Conservation (phyloP, 495 filamentous ascomycete genomes). For the Lasiosphaeris hirsuta region DNA sequence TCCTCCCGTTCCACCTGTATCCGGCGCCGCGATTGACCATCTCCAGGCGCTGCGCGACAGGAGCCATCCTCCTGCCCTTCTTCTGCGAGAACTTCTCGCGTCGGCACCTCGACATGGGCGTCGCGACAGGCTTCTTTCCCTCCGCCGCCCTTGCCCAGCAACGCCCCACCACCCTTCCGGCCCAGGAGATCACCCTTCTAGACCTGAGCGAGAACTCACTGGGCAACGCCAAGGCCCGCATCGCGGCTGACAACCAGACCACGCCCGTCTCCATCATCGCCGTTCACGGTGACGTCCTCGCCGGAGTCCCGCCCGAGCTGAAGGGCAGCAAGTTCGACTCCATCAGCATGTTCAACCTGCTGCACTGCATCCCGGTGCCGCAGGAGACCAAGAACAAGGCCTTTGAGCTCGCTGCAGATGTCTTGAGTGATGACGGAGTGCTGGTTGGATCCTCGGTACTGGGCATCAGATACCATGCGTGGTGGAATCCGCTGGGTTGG, state of each 20-base stretch:
- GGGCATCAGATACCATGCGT: slow-evolving; percentile 12
- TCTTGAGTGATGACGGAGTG: slow-evolving; percentile 30
- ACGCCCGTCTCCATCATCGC: slow-evolving; percentile 2
- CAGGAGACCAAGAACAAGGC: slow-evolving; percentile 21
- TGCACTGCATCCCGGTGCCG: slow-evolving; percentile 37
- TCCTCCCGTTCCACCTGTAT: too few species aligned
- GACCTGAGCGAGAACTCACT: slow-evolving; percentile 32
- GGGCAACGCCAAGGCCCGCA: slow-evolving; percentile 12
- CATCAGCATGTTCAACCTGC: slow-evolving; percentile 38
- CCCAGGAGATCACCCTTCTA: slow-evolving; percentile 24
- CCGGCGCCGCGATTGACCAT: too few species aligned
- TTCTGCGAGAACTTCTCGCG: slow-evolving; percentile 30
- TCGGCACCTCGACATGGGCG: slow-evolving; percentile 40
- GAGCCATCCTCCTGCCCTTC: slow-evolving; percentile 33
- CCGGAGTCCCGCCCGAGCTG: slow-evolving; percentile 12
- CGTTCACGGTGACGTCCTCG: slow-evolving; percentile 22
- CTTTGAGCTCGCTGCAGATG: slow-evolving; percentile 24
- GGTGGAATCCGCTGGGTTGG: slow-evolving; percentile 30
- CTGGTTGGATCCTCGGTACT: slow-evolving; percentile 36
- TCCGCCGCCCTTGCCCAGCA: slow-evolving; percentile 6
- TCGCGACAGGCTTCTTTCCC: slow-evolving; percentile 38
- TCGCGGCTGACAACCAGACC: not conserved
- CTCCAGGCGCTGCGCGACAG: slow-evolving; percentile 27
- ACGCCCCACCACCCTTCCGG: not conserved
- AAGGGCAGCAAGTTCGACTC: slow-evolving; percentile 28